Evolutionary conservation across 495 filamentous ascomycete species (phyloP).

Genomic region (Penicillium mononematosum): DNA sequence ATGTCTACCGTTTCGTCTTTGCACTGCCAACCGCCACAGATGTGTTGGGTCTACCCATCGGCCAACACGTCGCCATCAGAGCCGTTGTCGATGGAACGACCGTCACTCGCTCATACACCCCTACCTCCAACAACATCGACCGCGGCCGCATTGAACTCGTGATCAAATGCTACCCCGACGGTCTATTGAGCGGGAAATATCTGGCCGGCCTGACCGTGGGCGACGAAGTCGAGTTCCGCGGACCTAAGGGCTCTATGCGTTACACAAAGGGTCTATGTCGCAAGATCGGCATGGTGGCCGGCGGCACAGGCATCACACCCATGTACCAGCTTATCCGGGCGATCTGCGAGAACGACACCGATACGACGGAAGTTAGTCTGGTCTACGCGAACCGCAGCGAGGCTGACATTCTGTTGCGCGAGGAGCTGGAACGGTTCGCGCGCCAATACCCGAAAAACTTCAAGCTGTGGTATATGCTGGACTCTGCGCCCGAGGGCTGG

Average conservation of each 20-base stretch:
- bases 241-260: slow-evolving; percentile 49
- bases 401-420: slow-evolving; percentile 39
- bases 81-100: slow-evolving; percentile 42
- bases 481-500: slow-evolving; percentile 32
- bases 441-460: slow-evolving; percentile 40
- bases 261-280: slow-evolving; percentile 37
- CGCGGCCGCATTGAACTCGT: slow-evolving; percentile 46
- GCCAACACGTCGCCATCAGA: slow-evolving; percentile 53
- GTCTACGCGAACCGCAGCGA: slow-evolving; percentile 48
- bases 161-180: slow-evolving; percentile 50
- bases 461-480: slow-evolving; percentile 47
- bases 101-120: slow-evolving; percentile 51
- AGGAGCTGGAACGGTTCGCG: slow-evolving; percentile 51
- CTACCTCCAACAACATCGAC: slow-evolving; percentile 53
- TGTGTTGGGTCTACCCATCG: slow-evolving; percentile 52
- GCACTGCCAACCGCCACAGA: slow-evolving; percentile 40
- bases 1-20: slow-evolving; percentile 51
- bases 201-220: slow-evolving; percentile 43
- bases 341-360: slow-evolving; percentile 49
- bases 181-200: slow-evolving; percentile 48
- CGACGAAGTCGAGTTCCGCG: slow-evolving; percentile 46
- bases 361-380: slow-evolving; percentile 48
- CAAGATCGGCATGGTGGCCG: slow-evolving; percentile 50
- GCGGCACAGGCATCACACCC: slow-evolving; percentile 58
- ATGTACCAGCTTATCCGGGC: slow-evolving; percentile 55